Evolutionary conservation across 331 rosid genomes (phyloP), one percentile per base, ranked within the genome.

Genomic region (Pyracantha coccinea): DNA sequence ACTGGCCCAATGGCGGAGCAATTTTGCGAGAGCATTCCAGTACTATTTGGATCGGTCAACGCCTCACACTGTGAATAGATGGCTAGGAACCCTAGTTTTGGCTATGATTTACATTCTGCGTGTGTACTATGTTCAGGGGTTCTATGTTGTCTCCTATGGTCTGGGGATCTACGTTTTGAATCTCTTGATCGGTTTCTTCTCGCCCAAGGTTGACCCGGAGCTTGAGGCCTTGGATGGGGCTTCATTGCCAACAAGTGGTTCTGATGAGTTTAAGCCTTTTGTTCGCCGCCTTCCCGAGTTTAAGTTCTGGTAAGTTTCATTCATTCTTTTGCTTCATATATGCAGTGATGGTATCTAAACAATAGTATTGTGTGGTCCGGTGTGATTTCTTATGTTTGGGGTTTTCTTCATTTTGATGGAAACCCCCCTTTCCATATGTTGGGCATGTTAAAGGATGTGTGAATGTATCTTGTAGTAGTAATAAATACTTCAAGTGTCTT

Each of bases 271-370:
- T 60, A 87, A 70, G 79, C 95, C 95, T 38, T 89, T 89, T 75
- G 81, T 87, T 68, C 94, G 94, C 68, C 90, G 92, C 65, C 90
- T 87, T 70, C 94, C 94, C 0, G 94, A 89, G 85, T 89, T 89
- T 74, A 89, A 89, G 83, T 89, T 89, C 79, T 89, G 94, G 92
- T 90, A 38, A 10, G 10, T 25, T 12, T 61, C 58, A 2, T 38
- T 16, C 6, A 17, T 16, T 29, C 3, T 35, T 24, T 58, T 72
- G 4, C 41, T 29, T 58, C 66, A 32, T 28, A 52, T 54, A 4
- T 57, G 23, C 32, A 54, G 17, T 32, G 35, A 19, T 71, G 50
- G 38, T 45, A 69, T 68, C 69, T 31, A 25, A 14, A 16, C 1
- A 44, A 68, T 41, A 13, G 25, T 23, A 23, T 59, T 58, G 64